Base-by-base conservation (phyloP, 371 early-diverging fungal genomes). In the Mortierella sp. region DNA sequence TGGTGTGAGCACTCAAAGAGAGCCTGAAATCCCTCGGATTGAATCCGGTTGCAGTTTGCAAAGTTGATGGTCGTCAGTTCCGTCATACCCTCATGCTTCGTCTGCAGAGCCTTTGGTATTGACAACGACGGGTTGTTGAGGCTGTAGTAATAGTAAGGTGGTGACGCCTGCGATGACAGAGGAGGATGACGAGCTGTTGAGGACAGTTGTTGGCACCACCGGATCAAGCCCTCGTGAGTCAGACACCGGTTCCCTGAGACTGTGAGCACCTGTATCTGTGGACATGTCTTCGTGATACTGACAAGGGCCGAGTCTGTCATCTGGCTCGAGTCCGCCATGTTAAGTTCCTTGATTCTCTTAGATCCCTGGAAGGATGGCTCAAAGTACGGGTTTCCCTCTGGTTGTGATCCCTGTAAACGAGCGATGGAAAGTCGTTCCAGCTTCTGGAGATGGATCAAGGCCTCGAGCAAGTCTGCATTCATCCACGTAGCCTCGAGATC, bases 401-500 rank as follows among this genome's bases (percentile, higher is more conserved):
- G 50, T 3, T 63, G 55, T 11, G 58, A 70, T 19, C 70, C 70
- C 26, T 70, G 70, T 19, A 70, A 46, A 3, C 64, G 58, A 7
- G 64, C 48, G 42, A 59, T 56, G 2, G 55, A 43, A 19, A 70
- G 64, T 19, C 60, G 64, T 30, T 70, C 70, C 30, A 70, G 55
- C 14, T 54, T 56, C 19, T 63, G 57, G 17, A 70, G 63, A 34
- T 54, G 26, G 28, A 54, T 27, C 27, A 63, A 41, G 5, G 70
- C 50, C 17, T 63, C 64, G 27, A 70, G 63, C n/a, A 70, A 53
- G 32, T 70, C 70, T 19, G 54, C 64, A 44, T 53, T 59, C 58
- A 63, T 70, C 70, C 70, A 70, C 2, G 59, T 39, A 3, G 70
- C 70, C 11, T 70, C 55, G 15, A 70, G 50, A 7, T 70, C 58